Base-by-base conservation (phyloP, 345 rosid species). In the Populus pruinosa region DNA sequence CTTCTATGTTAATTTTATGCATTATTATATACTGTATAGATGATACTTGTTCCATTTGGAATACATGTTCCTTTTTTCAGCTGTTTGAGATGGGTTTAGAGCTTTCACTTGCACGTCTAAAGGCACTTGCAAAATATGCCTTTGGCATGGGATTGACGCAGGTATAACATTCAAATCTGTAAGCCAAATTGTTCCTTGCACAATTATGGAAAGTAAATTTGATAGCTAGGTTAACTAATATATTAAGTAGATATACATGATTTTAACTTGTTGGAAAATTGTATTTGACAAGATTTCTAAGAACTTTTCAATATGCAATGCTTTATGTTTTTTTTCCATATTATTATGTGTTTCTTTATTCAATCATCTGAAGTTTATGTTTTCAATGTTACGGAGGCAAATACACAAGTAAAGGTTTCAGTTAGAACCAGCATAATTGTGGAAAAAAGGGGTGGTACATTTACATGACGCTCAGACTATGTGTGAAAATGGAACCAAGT, bases 71-170 rank as follows among this genome's bases (percentile, higher is more conserved):
- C 16, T 14, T 68, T 80, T 90, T 86, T 77, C 90, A 95, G 99
- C 89, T 95, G 47, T 95, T 95, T 77, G 99, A 95, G 89, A 95
- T 95, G 99, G 99, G 99, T 50, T 84, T 95, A 72, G 99, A 95
- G 91, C 98, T 95, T 77, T 95, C 99, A 44, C 89, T 95, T 87
- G 98, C 94, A 14, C 97, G 99, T 29, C 84, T 95, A 6, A 95
- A 95, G 80, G 98, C 99, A 85, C 97, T 95, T 13, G 98, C 99
- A 69, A 95, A 90, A 84, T 95, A 84, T 82, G 97, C 98, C 78
- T 95, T 95, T 81, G 99, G 99, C 84, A 86, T 95, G 96, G 99
- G 99, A 76, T 79, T 95, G 79, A 82, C 98, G 85, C 99, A 95
- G 99, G 99, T 95, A 80, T 79, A 83, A 71, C 75, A 35, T 70